phyloP scores from a whole-genome alignment of 768 basidiomycete genomes.

The Crepidotus variabilis region DNA sequence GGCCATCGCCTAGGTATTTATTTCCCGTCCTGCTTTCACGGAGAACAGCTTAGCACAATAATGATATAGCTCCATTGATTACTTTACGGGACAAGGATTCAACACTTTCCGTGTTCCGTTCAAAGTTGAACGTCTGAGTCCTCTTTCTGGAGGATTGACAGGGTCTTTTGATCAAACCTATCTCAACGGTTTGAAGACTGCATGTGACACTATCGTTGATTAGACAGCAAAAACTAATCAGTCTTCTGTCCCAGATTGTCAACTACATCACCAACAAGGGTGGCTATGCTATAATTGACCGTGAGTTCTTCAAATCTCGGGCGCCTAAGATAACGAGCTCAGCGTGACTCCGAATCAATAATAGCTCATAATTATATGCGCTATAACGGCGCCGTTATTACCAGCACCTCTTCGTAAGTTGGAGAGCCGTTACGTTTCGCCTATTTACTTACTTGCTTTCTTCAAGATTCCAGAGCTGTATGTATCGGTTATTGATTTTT shows the following conservation, averaged over 20 bases:
- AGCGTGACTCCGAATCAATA: no score
- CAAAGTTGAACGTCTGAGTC: slow-evolving; percentile 51
- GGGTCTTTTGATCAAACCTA: slow-evolving; percentile 53
- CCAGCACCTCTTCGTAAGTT: slow-evolving; percentile 44
- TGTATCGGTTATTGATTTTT: no score
- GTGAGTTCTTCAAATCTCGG: no score
- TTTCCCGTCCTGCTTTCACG: not conserved
- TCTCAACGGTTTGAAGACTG: slow-evolving; percentile 44
- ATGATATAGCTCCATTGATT: slow-evolving; percentile 36
- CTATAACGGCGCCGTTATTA: slow-evolving; percentile 51
- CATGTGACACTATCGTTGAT: slow-evolving; percentile 16
- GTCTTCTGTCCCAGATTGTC: slow-evolving; percentile 39
- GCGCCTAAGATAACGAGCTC: no score
- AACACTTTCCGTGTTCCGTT: slow-evolving; percentile 64
- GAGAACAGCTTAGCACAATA: not conserved
- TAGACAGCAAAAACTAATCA: no score
- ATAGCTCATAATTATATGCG: slow-evolving; percentile 62
- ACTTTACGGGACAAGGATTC: slow-evolving; percentile 52
- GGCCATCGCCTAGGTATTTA: slow-evolving; percentile 39
- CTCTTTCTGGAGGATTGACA: slow-evolving; percentile 49
- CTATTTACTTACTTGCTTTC: not conserved
- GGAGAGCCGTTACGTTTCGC: not conserved
- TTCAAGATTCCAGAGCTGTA: slow-evolving; percentile 47
- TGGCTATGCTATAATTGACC: slow-evolving; percentile 53
- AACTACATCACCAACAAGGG: slow-evolving; percentile 61